These are phyloP conservation scores for Oenanthe sinensis DNA, from an alignment of 129 eudicot species.

Conservation along the genomic window DNA sequence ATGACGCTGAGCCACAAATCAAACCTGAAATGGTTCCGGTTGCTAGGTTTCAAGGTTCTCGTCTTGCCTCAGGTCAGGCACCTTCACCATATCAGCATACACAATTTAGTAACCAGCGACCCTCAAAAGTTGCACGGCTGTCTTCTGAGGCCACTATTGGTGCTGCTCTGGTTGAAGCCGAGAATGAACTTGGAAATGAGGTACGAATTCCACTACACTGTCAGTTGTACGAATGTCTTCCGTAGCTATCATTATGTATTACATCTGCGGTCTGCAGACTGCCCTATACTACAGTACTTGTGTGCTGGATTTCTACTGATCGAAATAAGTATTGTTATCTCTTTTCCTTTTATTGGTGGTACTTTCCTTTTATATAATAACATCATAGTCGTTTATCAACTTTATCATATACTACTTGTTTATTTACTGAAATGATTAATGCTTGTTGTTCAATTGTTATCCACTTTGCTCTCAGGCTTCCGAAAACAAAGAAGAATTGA, in stretches of 20 bases:
- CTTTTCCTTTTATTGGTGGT: not conserved
- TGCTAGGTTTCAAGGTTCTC: constrained; percentile 87
- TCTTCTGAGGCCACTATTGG: constrained; percentile 66
- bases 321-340: not conserved
- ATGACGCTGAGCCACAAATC: constrained; percentile 67
- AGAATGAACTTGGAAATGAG: constrained; percentile 63
- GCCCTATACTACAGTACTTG: not conserved
- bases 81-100: constrained; percentile 71
- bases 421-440: not conserved
- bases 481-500: constrained; percentile 90
- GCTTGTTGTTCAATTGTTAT: not conserved
- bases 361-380: not conserved
- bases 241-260: not conserved
- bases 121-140: constrained; percentile 53
- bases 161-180: constrained; percentile 96
- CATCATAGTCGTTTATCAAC: not conserved
- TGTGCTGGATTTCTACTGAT: not conserved
- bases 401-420: not conserved
- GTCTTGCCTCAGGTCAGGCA: constrained; percentile 89
- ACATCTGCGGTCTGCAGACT: not conserved
- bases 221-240: not conserved
- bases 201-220: constrained; percentile 34
- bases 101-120: constrained; percentile 23
- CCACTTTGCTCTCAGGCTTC: constrained; percentile 26
- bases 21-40: constrained; percentile 84